phyloP scores from a whole-genome alignment of 805 yeast genomes.

The Starmerella kuoi region DNA sequence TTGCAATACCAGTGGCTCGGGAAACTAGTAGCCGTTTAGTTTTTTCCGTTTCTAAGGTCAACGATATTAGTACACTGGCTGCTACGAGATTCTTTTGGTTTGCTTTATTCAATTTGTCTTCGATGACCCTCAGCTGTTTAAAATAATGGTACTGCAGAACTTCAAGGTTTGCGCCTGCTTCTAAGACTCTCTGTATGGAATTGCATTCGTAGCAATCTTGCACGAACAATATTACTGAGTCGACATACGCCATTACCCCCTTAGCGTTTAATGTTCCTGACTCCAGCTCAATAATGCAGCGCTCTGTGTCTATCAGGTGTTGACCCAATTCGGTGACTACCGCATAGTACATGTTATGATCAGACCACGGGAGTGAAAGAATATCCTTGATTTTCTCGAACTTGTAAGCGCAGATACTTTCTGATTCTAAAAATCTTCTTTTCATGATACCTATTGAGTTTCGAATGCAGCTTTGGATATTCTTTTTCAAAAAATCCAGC shows the following conservation, averaged over 20 bases:
- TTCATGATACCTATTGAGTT: constrained; percentile 1
- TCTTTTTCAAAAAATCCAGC: constrained; percentile 11
- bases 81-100: background rate
- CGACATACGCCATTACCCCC: too few species aligned
- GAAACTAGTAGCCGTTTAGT: background rate
- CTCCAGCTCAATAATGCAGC: constrained; percentile 2
- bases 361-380: background rate
- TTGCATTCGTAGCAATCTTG: too few species aligned
- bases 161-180: background rate
- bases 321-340: too few species aligned
- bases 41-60: background rate
- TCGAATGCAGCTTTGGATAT: constrained; percentile 13
- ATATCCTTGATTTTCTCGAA: background rate
- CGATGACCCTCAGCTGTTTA: background rate
- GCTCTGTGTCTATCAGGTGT: background rate
- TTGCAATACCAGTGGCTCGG: background rate
- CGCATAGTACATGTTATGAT: background rate
- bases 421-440: background rate
- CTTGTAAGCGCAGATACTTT: background rate
- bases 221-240: too few species aligned
- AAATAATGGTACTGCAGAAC: background rate
- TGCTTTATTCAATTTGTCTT: background rate
- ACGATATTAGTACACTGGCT: background rate
- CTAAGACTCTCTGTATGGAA: background rate
- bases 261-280: too few species aligned